Base-by-base conservation (phyloP, 306 rosid species). In the Sindora glabra region DNA sequence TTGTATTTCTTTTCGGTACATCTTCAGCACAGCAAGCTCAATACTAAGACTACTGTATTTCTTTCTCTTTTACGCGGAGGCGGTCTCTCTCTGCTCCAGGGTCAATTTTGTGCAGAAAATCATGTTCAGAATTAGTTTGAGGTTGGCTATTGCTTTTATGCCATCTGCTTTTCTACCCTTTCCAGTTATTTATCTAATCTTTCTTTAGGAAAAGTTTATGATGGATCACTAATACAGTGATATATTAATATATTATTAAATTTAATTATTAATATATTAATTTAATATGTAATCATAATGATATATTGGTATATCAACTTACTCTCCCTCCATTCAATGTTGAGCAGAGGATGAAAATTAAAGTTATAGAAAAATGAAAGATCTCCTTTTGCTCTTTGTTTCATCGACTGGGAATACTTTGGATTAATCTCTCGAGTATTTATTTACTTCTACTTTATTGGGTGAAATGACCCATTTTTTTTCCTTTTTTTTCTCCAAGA, bases 51-150 rank as follows among this genome's bases (percentile, higher is more conserved):
- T n/a, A n/a, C 36, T 41, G 34, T 42, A 10, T 10, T 46, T 61
- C 27, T 30, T 2, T 1, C 8, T 8, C 50, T 32, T 41, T 3
- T 7, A 12, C 36, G 27, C 39, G 5, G 39, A 42, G 10, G 24
- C 21, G 4, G 8, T 27, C 18, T 60, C 14, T 26, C 63, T 50
- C 33, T 57, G 56, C 32, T 21, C 42, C 46, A 22, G 19, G 59
- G 19, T 46, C 25, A 42, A 8, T 25, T 68, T 34, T 56, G 22
- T n/a, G 60, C 69, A 44, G 40, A 48, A 72, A 66, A 70, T 9
- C 47, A 81, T 77, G 83, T 52, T 73, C 15, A 58, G 65, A 40
- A 36, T 44, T 44, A 53, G 66, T 63, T 56, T 70, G 13, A 77
- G 83, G 86, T 81, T 62, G 19, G 70, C 41, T 56, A 33, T 16